phyloP scores from a whole-genome alignment of 2,329 filamentous ascomycete genomes.

The Cercospora sp. region DNA sequence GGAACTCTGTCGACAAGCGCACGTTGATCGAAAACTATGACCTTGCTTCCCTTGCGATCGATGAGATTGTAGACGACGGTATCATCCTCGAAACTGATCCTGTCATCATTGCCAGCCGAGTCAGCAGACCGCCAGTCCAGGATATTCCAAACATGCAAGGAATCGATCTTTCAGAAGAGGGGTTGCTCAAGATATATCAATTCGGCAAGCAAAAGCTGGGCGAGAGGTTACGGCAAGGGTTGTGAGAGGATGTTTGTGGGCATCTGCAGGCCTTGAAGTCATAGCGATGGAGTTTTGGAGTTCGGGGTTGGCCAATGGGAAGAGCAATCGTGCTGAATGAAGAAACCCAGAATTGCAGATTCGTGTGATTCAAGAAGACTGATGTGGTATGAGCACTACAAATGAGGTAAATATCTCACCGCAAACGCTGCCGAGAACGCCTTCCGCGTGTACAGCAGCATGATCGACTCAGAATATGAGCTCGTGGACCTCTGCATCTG shows the following conservation, averaged over 20 bases:
- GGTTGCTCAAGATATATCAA: conserved; percentile 89
- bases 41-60: conserved; percentile 86
- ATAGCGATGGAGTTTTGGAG: conserved; percentile 22
- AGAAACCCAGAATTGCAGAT: not conserved
- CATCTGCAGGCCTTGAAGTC: conserved; percentile 1
- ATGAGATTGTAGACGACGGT: conserved; percentile 93
- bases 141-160: conserved; percentile 86
- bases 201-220: conserved; percentile 89
- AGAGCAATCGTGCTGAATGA: not conserved
- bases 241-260: conserved; percentile 47
- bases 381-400: not conserved
- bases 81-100: conserved; percentile 98
- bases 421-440: not conserved
- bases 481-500: not conserved
- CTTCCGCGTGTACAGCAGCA: not conserved
- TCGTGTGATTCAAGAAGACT: not conserved
- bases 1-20: conserved; percentile 94
- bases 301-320: conserved; percentile 2
- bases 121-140: conserved; percentile 86
- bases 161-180: conserved; percentile 94
- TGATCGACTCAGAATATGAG: not conserved
- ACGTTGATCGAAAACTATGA: conserved; percentile 99
- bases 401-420: not conserved
- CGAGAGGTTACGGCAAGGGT: conserved; percentile 83
- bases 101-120: conserved; percentile 85